These are phyloP conservation scores for Venturia oleaginea DNA, from an alignment of 2,329 filamentous ascomycete species.

Conservation along the genomic window DNA sequence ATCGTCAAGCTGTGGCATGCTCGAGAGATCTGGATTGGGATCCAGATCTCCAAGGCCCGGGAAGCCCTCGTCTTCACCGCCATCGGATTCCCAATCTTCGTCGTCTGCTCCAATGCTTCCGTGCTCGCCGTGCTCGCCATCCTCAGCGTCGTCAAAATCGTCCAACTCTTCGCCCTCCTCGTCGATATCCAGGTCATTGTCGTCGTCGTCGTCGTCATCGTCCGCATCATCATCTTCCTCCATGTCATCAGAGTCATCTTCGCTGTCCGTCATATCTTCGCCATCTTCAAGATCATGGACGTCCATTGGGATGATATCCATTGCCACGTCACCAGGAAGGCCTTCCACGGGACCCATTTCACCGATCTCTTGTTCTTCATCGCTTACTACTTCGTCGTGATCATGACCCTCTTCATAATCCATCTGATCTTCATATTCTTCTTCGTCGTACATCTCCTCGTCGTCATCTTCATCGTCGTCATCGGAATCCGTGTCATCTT, in stretches of 20 bases:
- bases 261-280: constrained; percentile 49
- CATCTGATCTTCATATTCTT: constrained; percentile 74
- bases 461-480: constrained; percentile 69
- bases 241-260: constrained; percentile 51
- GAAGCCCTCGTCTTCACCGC: constrained; percentile 13
- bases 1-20: constrained; percentile 19
- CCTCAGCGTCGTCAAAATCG: constrained; percentile 4
- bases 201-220: constrained; percentile 42
- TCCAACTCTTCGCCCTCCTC: constrained; percentile 36
- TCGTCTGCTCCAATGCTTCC: constrained; percentile 12
- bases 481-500: constrained; percentile 72
- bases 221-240: constrained; percentile 48
- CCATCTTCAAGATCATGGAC: constrained; percentile 43
- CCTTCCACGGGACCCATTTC: constrained; percentile 68
- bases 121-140: constrained; percentile 10
- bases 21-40: background rate
- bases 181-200: constrained; percentile 35
- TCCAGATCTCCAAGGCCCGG: constrained; percentile 9
- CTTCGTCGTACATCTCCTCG: constrained; percentile 83
- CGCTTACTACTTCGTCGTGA: constrained; percentile 78
- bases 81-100: constrained; percentile 15
- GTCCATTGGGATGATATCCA: constrained; percentile 74
- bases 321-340: constrained; percentile 50
- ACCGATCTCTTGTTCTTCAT: constrained; percentile 71
- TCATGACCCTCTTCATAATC: constrained; percentile 80